Evolutionary conservation across 2,329 filamentous ascomycete species (phyloP), one percentile per base, ranked within the genome.

Genomic region (Fusarium pseudocircinatum): DNA sequence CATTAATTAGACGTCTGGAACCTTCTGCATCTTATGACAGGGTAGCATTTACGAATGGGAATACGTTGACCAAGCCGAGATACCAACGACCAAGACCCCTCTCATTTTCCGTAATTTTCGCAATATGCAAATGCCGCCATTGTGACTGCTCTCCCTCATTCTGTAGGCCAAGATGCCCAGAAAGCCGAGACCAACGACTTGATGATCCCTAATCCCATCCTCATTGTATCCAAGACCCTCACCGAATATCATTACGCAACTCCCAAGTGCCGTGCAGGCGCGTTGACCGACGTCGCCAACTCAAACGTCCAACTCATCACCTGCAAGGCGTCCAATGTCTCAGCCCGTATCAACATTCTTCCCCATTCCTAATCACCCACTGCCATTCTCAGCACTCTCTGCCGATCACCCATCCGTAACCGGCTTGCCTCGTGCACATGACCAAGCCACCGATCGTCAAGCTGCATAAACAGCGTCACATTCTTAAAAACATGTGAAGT

Each of bases 371-470:
- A 56, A 54, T 58, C 39, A 40, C 26, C 26, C 32, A 34, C 49
- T 53, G 5, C 34, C 24, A 28, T 26, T 42, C 28, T 30, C 16
- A 42, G 34, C 39, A 43, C 47, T 37, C 20, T 58, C 26, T 37
- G 49, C 64, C 50, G 57, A 72, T 44, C 39, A 24, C 4, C 14
- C 39, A 24, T 32, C 26, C 62, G 36, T 66, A 61, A 57, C 54
- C 50, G 56, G 67, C 67, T 43, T 44, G 39, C n/a, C 4, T 26
- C 7, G 22, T 11, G 56, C 70, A 71, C 61, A 28, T 73, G 71
- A 73, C 59, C 67, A 63, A 68, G 70, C 70, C 70, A 73, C 70
- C 14, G 71, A 73, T 73, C 71, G 70, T 50, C 71, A 47, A 32
- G 28, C 6, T 68, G 67, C 71, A 73, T 73, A 39, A 61, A 30